These are phyloP conservation scores for Vanderwaltozyma tropicalis DNA, from an alignment of 805 yeast genomes.

Conservation along the genomic window DNA sequence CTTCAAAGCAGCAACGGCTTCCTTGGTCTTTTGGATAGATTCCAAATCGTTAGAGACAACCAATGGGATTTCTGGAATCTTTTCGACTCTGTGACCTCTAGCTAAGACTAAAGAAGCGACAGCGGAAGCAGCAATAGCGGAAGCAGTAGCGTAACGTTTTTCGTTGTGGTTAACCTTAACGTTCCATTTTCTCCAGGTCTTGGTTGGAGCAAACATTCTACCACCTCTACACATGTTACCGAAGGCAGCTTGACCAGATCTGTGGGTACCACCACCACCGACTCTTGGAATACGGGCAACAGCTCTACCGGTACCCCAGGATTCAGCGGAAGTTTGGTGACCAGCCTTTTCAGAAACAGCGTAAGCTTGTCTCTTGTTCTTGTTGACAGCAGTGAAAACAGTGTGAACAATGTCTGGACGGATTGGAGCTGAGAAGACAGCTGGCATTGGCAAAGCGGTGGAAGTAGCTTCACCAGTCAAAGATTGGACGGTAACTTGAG, in stretches of 20 bases:
- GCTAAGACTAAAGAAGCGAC: slow-evolving; percentile 97
- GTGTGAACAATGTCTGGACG: slow-evolving; percentile 99
- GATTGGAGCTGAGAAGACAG: slow-evolving; percentile 99
- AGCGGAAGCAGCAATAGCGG: slow-evolving; percentile 98
- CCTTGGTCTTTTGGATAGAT: slow-evolving; percentile 92
- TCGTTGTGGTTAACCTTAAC: slow-evolving; percentile 99
- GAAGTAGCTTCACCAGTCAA: slow-evolving; percentile 79
- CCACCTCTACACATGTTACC: slow-evolving; percentile 99
- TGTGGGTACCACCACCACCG: slow-evolving; percentile 99
- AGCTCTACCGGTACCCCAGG: slow-evolving; percentile 99
- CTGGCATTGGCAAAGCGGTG: slow-evolving; percentile 85
- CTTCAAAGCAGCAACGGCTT: slow-evolving; percentile 95
- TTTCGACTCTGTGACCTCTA: slow-evolving; percentile 99
- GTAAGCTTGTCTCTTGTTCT: slow-evolving; percentile 99
- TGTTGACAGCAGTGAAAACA: slow-evolving; percentile 96
- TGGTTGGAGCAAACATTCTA: slow-evolving; percentile 99
- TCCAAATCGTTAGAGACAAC: slow-evolving; percentile 91
- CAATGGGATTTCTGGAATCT: slow-evolving; percentile 95
- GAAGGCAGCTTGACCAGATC: slow-evolving; percentile 99
- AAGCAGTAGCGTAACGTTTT: slow-evolving; percentile 99
- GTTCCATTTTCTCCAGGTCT: slow-evolving; percentile 99
- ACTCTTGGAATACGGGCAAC: slow-evolving; percentile 99
- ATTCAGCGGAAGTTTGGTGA: slow-evolving; percentile 99
- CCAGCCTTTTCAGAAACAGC: slow-evolving; percentile 99
- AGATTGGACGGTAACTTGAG: slow-evolving; percentile 93